Percentiles rank a stretch among this genome's conserved stretches.
phyloP scores from a whole-genome alignment of 2,329 filamentous ascomycete species.

The Diaporthe sp. region DNA sequence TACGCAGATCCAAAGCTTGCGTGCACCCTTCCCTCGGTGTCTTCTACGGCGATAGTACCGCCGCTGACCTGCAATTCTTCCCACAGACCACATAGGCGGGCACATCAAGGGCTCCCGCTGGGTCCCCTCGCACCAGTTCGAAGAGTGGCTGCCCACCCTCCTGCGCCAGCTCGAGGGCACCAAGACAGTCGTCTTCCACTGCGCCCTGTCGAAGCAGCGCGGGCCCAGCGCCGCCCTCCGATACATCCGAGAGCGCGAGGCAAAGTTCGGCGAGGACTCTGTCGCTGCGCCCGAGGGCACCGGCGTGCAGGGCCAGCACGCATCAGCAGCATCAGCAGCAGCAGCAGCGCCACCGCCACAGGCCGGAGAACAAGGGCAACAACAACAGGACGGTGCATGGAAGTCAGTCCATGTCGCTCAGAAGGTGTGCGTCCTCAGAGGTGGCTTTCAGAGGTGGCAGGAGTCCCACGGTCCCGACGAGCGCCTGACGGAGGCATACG shows the following conservation, averaged over 20 bases:
- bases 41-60: background rate
- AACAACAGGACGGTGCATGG: slow-evolving; percentile 45
- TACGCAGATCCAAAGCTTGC: slow-evolving; percentile 50
- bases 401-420: slow-evolving; percentile 60
- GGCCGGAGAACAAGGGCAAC: slow-evolving; percentile 44
- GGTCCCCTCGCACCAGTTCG: slow-evolving; percentile 80
- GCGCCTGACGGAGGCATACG: slow-evolving; percentile 85
- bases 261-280: slow-evolving; percentile 51
- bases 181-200: slow-evolving; percentile 93
- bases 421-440: slow-evolving; percentile 84
- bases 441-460: slow-evolving; percentile 92
- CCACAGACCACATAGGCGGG: slow-evolving; percentile 87
- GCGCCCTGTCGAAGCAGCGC: slow-evolving; percentile 89
- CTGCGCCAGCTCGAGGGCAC: slow-evolving; percentile 82
- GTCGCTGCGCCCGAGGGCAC: slow-evolving; percentile 40
- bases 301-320: slow-evolving; percentile 26
- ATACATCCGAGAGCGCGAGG: slow-evolving; percentile 80
- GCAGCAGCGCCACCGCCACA: slow-evolving; percentile 41
- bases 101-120: slow-evolving; percentile 86
- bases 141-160: slow-evolving; percentile 85
- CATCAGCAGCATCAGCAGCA: slow-evolving; percentile 49
- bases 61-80: slow-evolving; percentile 9
- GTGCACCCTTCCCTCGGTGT: background rate
- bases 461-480: slow-evolving; percentile 83
- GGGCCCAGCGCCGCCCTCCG: slow-evolving; percentile 86